These are phyloP conservation scores for Boehmeria nivea DNA, from an alignment of 306 rosid genomes.

Conservation along the genomic window DNA sequence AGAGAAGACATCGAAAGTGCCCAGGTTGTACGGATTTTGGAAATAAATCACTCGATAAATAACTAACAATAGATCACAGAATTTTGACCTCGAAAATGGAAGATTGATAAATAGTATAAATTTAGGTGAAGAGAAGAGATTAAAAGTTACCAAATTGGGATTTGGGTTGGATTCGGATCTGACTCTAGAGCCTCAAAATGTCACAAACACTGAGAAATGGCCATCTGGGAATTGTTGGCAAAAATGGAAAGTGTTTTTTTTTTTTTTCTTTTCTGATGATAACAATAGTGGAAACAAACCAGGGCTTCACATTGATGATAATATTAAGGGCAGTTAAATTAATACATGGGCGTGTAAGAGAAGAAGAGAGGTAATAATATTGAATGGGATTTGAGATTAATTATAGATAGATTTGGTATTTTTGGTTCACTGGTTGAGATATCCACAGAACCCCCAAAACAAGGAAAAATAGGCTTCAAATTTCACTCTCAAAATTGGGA, in stretches of 20 bases:
- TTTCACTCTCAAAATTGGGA: neutral
- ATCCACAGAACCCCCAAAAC: constrained; percentile 16
- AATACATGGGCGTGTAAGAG: neutral
- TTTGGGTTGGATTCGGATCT: constrained; percentile 21
- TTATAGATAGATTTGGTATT: constrained; percentile 27
- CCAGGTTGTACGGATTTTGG: constrained; percentile 7
- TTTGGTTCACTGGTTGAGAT: constrained; percentile 11
- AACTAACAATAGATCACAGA: constrained; percentile 11
- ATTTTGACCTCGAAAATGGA: too few species aligned
- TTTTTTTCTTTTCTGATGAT: neutral
- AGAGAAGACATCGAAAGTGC: constrained; percentile 1
- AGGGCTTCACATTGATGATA: neutral
- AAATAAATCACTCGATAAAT: neutral
- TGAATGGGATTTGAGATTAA: neutral
- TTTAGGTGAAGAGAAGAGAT: too few species aligned
- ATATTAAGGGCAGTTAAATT: neutral
- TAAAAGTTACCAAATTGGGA: constrained; percentile 22
- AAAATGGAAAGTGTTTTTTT: too few species aligned
- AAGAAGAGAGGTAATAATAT: neutral
- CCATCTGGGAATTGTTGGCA: constrained; percentile 1
- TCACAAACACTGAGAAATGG: constrained; percentile 1
- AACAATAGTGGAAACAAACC: constrained; percentile 1
- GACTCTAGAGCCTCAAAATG: constrained; percentile 18
- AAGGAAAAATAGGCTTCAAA: neutral
- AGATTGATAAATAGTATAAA: too few species aligned